Evolutionary conservation across 345 rosid species (phyloP), one percentile per base, ranked within the genome.

Genomic region (Lumnitzera racemosa): DNA sequence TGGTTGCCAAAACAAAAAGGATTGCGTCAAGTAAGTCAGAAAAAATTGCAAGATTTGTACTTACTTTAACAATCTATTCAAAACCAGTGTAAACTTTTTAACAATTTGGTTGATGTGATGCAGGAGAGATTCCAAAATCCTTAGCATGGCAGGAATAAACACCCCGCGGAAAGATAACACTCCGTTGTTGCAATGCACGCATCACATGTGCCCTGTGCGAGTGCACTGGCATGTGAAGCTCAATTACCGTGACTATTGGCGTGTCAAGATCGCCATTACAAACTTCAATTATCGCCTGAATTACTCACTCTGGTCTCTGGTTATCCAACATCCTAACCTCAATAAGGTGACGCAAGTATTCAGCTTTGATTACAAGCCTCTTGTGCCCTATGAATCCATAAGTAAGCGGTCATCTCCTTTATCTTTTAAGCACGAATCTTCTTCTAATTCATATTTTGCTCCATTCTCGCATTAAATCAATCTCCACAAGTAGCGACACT

Each of bases 141-240:
- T 80, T 24, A 78, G 72, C 49, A 58, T 63, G 83, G 83, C 66
- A 31, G 90, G 86, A 61, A 20, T 70, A 56, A 81, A 88, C 78
- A 81, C 82, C 14, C 80, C 96, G 0, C 74, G 61, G 54, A 89
- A 83, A 63, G 90, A 83, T 58, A 80, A 81, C 15, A 24, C 78
- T 5, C 85, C 94, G 0, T 67, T 91, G 65, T 71, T 89, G 1
- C 90, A 85, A 59, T 87, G 96, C 76, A 89, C 92, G 10, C 86
- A 77, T 55, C 95, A 89, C 16, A 87, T 91, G 96, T 91, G 96
- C 62, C 95, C 90, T 0, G 55, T 87, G 12, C 76, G 92, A 54
- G 86, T 91, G 36, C 95, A 91, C 67, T 91, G 96, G 95, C 96
- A 91, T 56, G 86, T 89, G 15, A 89, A 89, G 72, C 63, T 59